phyloP scores from a whole-genome alignment of 768 basidiomycete species.

The Hypsizygus marmoreus region DNA sequence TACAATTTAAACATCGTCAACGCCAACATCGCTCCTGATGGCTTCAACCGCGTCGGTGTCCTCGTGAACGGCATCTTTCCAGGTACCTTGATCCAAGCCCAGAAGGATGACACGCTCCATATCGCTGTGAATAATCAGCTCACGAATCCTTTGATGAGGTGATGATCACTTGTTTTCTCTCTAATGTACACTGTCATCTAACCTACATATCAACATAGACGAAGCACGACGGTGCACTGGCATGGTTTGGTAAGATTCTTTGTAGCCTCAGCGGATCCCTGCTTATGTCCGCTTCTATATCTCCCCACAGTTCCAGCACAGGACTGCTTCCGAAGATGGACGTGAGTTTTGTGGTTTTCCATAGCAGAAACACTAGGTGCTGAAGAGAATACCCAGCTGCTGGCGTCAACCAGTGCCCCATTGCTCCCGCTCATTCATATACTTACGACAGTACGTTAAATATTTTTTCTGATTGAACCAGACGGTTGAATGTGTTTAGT shows the following conservation, averaged over 20 bases:
- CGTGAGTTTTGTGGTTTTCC: constrained; percentile 17
- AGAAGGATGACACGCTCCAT: constrained; percentile 36
- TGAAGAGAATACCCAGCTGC: constrained; percentile 15
- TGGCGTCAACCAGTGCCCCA: constrained; percentile 42
- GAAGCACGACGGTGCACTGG: constrained; percentile 34
- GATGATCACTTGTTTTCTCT: constrained; percentile 3
- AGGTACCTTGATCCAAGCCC: constrained; percentile 40
- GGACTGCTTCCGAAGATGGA: constrained; percentile 49
- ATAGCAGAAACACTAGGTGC: neutral
- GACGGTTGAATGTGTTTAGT: constrained; percentile 23
- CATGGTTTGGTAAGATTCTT: constrained; percentile 28
- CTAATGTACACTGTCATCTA: neutral
- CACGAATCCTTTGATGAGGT: constrained; percentile 34
- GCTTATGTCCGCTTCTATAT: neutral
- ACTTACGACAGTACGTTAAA: constrained; percentile 26
- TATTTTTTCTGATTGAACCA: constrained; percentile 8
- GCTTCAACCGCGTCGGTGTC: constrained; percentile 38
- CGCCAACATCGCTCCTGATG: constrained; percentile 43
- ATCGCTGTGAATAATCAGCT: constrained; percentile 34
- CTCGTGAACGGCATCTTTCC: constrained; percentile 43
- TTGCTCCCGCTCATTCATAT: constrained; percentile 35
- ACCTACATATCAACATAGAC: constrained; percentile 15
- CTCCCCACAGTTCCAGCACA: constrained; percentile 37
- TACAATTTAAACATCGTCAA: constrained; percentile 36
- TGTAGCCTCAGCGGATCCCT: neutral